Evolutionary conservation across 2,329 filamentous ascomycete species (phyloP).

Genomic region (Huntiella savannae): DNA sequence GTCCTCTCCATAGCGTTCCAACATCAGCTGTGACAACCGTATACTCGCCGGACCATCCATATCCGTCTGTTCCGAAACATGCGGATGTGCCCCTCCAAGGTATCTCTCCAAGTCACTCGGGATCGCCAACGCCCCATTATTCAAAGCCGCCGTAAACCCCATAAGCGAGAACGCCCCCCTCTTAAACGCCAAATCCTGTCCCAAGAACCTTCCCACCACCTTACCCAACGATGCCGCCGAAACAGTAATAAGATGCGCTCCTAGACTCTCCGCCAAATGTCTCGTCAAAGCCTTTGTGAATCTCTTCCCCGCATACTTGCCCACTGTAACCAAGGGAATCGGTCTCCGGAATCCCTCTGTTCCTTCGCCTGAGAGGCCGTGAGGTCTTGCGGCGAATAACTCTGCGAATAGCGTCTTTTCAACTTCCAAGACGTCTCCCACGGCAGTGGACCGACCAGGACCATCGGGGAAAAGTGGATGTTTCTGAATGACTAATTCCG

Average conservation of each 20-base stretch:
- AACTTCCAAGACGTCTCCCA: constrained; percentile 11
- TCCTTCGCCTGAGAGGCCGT: constrained; percentile 1
- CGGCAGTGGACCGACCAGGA: constrained; percentile 6
- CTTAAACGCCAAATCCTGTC: constrained; percentile 34
- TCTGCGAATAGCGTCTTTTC: constrained; percentile 12
- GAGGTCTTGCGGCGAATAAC: constrained; percentile 10
- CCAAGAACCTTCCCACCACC: constrained; percentile 50
- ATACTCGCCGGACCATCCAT: constrained; percentile 13
- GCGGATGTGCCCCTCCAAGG: constrained; percentile 5
- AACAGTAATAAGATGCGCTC: constrained; percentile 48
- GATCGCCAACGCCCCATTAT: constrained; percentile 29
- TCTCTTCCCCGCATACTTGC: constrained; percentile 21
- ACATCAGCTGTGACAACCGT: constrained; percentile 7
- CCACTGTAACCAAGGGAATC: constrained; percentile 21
- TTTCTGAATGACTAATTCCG: constrained; percentile 13
- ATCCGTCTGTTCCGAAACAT: constrained; percentile 17
- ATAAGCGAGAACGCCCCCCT: constrained; percentile 32
- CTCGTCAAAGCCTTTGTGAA: constrained; percentile 35
- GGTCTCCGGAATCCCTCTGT: constrained; percentile 17
- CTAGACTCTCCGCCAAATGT: constrained; percentile 39
- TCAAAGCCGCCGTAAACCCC: constrained; percentile 35
- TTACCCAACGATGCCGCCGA: constrained; percentile 52
- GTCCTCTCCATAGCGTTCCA: constrained; percentile 7
- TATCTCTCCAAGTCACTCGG: constrained; percentile 16
- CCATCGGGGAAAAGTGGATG: constrained; percentile 11